Evolutionary conservation across 805 yeast species (phyloP), one percentile per base, ranked within the genome.

Genomic region (Starmerella powellii): DNA sequence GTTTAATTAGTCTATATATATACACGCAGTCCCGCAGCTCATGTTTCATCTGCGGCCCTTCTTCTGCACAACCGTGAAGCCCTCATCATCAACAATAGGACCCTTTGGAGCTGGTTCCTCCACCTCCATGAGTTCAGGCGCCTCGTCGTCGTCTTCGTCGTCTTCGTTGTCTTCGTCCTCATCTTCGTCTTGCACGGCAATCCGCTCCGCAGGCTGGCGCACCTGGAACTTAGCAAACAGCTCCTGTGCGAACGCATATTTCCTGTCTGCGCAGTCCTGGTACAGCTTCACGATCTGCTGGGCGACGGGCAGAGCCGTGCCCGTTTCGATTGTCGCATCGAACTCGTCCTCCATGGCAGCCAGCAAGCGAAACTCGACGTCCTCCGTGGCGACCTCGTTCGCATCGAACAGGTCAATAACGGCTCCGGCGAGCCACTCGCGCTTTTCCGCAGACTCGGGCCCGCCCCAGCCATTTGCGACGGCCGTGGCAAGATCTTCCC

Each of bases 391-490:
- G 4, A 88, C 82, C 4, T 73, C 69, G 38, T 67, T 71, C 36
- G 66, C 65, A 34, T 63, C 67, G 56, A 88, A 91, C 40, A 86
- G 67, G 28, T 85, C 96, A 23, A 86, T 72, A 2, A 88, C 74
- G 12, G 83, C 65, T 4, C 84, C 93, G 4, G 83, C 74, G 49
- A 88, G 71, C 98, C 98, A 91, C 59, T 91, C 98, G 56, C 99
- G 71, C 61, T 91, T 91, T 30, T 83, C 96, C 0, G 71, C 74
- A 12, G 94, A 79, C 28, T 83, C 81, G 12, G 95, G 77, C 1
- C 98, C 99, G 46, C 98, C 99, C 97, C 98, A 91, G 24, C 70
- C 67, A 59, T 83, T 85, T 5, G 76, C 93, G 8, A 91, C 97
- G 0, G 98, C 98, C 1, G 82, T 80, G 36, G 73, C 70, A 39